These are phyloP conservation scores for Lactifluus piperatus DNA, from an alignment of 768 basidiomycete species.

Conservation along the genomic window DNA sequence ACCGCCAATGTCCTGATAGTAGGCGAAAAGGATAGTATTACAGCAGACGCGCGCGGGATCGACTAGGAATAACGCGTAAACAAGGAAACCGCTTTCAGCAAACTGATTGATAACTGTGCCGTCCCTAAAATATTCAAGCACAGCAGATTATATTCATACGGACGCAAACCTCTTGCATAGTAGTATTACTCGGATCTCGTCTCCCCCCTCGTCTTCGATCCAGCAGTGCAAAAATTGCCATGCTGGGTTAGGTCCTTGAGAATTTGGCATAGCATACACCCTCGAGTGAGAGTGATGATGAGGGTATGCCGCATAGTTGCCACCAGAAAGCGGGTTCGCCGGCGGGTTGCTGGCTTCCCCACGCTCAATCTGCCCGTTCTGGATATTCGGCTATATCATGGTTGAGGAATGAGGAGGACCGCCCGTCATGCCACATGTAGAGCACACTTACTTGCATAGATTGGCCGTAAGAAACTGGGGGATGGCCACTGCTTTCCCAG, in stretches of 20 bases:
- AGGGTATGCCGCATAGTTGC: not conserved
- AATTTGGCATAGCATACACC: not conserved
- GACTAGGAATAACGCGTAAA: not conserved
- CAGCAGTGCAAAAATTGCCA: not conserved
- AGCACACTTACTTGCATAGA: not conserved
- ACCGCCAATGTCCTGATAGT: not conserved
- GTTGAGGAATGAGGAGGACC: not conserved
- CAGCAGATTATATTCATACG: not conserved
- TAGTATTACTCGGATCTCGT: not conserved
- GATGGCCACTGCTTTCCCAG: not conserved
- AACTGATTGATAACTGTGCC: not conserved
- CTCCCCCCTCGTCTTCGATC: not conserved
- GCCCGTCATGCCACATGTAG: not conserved
- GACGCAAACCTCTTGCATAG: not conserved
- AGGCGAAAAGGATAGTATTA: not conserved
- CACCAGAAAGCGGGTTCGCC: not conserved
- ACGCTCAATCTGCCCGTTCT: not conserved
- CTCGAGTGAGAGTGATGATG: not conserved
- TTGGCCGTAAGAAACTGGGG: not conserved
- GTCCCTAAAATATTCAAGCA: not conserved
- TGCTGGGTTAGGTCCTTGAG: not conserved
- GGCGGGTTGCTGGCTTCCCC: not conserved
- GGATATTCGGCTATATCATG: not conserved
- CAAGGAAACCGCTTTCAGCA: not conserved
- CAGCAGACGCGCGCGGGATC: not conserved